These are phyloP conservation scores for Zymoseptoria tritici DNA, from an alignment of 2,329 filamentous ascomycete species.

Conservation along the genomic window DNA sequence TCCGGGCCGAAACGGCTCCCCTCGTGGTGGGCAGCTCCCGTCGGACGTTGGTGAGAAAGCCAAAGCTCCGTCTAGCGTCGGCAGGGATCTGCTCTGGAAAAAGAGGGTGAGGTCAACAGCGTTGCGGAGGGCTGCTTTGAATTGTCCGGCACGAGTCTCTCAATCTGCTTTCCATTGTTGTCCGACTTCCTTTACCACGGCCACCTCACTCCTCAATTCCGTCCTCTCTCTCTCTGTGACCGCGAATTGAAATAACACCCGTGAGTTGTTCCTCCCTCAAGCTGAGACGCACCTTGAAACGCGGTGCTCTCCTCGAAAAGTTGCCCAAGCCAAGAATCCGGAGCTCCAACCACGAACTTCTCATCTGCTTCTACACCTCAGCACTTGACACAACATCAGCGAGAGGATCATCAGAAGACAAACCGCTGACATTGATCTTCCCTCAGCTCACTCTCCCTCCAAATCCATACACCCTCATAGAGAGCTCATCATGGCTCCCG, in stretches of 20 bases:
- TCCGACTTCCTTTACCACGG: background rate
- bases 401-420: background rate
- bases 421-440: background rate
- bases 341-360: background rate
- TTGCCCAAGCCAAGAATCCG: background rate
- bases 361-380: background rate
- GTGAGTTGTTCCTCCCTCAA: background rate
- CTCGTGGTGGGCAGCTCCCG: background rate
- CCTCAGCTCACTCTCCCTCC: background rate
- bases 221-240: background rate
- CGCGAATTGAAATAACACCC: background rate
- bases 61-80: background rate
- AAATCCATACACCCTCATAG: slow-evolving; percentile 1
- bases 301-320: background rate
- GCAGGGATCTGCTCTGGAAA: background rate
- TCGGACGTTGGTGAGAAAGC: background rate
- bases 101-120: background rate
- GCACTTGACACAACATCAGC: background rate
- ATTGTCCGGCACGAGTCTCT: too few species aligned
- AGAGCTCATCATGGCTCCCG: slow-evolving; percentile 36
- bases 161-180: background rate
- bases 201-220: background rate
- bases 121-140: too few species aligned
- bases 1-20: background rate
- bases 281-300: background rate